Base-by-base conservation (phyloP, 768 basidiomycete genomes). In the Boletellus ananiceps region DNA sequence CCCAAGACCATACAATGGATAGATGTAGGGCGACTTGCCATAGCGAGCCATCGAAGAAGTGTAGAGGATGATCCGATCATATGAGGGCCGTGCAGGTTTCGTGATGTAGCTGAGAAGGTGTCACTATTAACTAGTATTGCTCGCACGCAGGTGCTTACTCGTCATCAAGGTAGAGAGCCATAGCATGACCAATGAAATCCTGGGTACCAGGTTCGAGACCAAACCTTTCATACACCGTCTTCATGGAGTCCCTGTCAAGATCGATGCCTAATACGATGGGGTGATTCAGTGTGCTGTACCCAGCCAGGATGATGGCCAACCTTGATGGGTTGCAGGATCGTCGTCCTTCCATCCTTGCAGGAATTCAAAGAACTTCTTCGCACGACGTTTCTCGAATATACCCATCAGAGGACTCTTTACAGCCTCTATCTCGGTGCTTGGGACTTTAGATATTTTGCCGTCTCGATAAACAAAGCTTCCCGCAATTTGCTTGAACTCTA, bases 401-500 rank as follows among this genome's bases (percentile, higher is more conserved):
- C 96, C 96, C 94, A 99, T 98, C 61, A 99, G 76, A 31, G 93
- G 88, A 61, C 89, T 93, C 70, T 73, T 86, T 49, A 97, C 87
- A 8, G 96, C 96, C 74, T 99, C 96, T 76, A 94, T 84, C 75
- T 98, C 94, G 6, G 93, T 97, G 62, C 88, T 87, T 29, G 96
- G 96, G 9, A 99, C 96, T 71, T 99, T 99, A 53, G 90, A 92
- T 71, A 99, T 96, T 72, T 71, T 88, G 44, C 93, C 93, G 69
- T 98, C 95, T 46, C 95, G 86, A 69, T 93, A 97, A 51, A 99
- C 96, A 71, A 87, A 99, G 66, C 90, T 93, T 46, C 95, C 96
- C 0, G 96, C 93, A 71, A 99, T 97, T 74, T 97, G 95, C 77
- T 98, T 99, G 79, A 99, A 99, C 67, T 98, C 96, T 63, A 99